phyloP scores from a whole-genome alignment of 1,139 yeast genomes.

The Pichia sp. region DNA sequence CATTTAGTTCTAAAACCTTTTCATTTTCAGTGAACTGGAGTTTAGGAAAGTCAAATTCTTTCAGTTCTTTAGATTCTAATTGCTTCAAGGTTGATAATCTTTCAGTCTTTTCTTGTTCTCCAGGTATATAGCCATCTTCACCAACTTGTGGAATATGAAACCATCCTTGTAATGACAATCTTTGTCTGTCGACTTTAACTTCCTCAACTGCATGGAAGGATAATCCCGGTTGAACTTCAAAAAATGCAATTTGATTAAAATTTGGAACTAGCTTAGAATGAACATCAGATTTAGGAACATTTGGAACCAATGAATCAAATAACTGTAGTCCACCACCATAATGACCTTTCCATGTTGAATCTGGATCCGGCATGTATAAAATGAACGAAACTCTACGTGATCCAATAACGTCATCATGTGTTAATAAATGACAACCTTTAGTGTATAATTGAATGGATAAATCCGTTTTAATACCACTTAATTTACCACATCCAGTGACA shows the following conservation, averaged over 20 bases:
- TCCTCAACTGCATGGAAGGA: constrained; percentile 98
- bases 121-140: constrained; percentile 75
- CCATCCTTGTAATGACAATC: constrained; percentile 97
- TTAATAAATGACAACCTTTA: constrained; percentile 86
- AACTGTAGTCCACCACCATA: constrained; percentile 91
- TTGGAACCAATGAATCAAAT: constrained; percentile 80
- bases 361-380: constrained; percentile 88
- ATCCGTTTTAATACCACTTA: constrained; percentile 86
- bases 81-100: constrained; percentile 76
- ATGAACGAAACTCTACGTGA: constrained; percentile 90
- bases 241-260: constrained; percentile 93
- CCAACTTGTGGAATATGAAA: constrained; percentile 94
- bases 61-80: constrained; percentile 67
- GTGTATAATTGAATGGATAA: constrained; percentile 88
- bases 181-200: constrained; percentile 80
- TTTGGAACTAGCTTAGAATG: constrained; percentile 73
- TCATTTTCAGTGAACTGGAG: constrained; percentile 31
- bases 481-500: constrained; percentile 82
- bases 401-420: constrained; percentile 98
- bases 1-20: constrained; percentile 20
- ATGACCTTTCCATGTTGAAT: constrained; percentile 72
- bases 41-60: constrained; percentile 79
- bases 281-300: constrained; percentile 81
- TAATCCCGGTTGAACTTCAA: constrained; percentile 91
- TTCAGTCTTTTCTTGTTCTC: constrained; percentile 72